Evolutionary conservation across 2,329 filamentous ascomycete species (phyloP).

Genomic region (Xylariaceae sp.): DNA sequence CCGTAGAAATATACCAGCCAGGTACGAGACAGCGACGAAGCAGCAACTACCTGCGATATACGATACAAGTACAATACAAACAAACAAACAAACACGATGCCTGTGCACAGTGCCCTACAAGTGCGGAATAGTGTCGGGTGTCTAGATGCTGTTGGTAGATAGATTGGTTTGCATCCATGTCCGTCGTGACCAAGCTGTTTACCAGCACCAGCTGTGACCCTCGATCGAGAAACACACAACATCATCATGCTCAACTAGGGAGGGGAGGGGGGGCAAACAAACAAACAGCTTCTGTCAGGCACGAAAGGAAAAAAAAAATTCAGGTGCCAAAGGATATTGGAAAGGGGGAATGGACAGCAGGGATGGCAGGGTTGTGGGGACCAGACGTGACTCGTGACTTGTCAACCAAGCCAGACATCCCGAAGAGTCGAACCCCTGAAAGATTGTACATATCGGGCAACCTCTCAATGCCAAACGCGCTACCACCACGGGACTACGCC

Average conservation of each 20-base stretch:
- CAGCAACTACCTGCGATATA: background rate
- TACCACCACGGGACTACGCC: background rate
- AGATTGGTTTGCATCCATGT: background rate
- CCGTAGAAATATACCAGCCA: background rate
- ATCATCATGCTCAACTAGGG: background rate
- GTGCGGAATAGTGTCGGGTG: background rate
- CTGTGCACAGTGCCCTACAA: background rate
- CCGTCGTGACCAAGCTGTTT: no score
- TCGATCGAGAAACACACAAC: no score
- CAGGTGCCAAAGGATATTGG: background rate
- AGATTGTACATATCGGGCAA: background rate
- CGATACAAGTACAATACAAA: background rate
- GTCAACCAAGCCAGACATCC: background rate
- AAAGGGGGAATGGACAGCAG: constrained; percentile 5
- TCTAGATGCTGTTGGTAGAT: background rate
- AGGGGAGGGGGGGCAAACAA: no score
- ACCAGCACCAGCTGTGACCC: no score
- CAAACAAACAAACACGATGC: background rate
- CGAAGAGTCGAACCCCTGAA: background rate
- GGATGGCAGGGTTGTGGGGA: constrained; percentile 11
- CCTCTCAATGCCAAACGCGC: background rate
- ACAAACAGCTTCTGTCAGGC: no score
- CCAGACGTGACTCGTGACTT: background rate
- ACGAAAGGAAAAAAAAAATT: background rate
- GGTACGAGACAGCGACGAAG: no score